Conservation (phyloP, 2,329 filamentous ascomycete genomes). For the Plectosphaerella plurivora region DNA sequence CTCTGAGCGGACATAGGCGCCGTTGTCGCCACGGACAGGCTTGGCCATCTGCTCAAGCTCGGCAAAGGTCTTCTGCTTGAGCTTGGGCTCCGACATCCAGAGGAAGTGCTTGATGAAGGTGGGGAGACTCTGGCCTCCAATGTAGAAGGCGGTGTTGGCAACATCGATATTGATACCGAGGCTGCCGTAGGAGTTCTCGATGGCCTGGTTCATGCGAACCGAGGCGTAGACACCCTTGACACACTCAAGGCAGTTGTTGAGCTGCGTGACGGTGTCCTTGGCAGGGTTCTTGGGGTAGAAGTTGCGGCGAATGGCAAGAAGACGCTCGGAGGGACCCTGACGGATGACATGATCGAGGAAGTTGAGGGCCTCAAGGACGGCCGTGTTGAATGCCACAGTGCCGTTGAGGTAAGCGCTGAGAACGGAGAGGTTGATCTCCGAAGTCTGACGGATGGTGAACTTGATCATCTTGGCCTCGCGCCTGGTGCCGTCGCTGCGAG, state of each 20-base stretch:
- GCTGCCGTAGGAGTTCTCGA: slow-evolving; percentile 38
- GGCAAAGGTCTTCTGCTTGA: slow-evolving; percentile 8
- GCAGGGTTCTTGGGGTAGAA: slow-evolving; percentile 65
- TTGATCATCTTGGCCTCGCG: slow-evolving; percentile 18
- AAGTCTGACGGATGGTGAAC: slow-evolving; percentile 60
- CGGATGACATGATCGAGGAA: slow-evolving; percentile 89
- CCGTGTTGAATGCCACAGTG: slow-evolving; percentile 55
- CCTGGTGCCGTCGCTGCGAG: slow-evolving; percentile 15
- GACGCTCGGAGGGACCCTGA: slow-evolving; percentile 64
- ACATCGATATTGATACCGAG: slow-evolving; percentile 87
- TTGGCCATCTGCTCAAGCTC: slow-evolving; percentile 24
- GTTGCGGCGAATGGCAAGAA: slow-evolving; percentile 72
- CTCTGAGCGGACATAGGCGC: slow-evolving; percentile 34
- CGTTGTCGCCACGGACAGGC: slow-evolving; percentile 23
- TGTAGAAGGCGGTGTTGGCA: slow-evolving; percentile 88
- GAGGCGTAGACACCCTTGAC: slow-evolving; percentile 89
- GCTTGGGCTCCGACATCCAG: slow-evolving; percentile 11
- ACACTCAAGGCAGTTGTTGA: slow-evolving; percentile 64
- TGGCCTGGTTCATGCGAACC: slow-evolving; percentile 64
- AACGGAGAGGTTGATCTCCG: slow-evolving; percentile 61
- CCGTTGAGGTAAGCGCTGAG: slow-evolving; percentile 64
- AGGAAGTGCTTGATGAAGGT: slow-evolving; percentile 18
- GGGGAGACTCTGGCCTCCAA: slow-evolving; percentile 30
- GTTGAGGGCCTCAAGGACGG: slow-evolving; percentile 75
- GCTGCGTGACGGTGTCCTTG: slow-evolving; percentile 38